These are phyloP conservation scores for Tilletiopsis washingtonensis DNA, from an alignment of 1,284 basidiomycete species.

Conservation along the genomic window DNA sequence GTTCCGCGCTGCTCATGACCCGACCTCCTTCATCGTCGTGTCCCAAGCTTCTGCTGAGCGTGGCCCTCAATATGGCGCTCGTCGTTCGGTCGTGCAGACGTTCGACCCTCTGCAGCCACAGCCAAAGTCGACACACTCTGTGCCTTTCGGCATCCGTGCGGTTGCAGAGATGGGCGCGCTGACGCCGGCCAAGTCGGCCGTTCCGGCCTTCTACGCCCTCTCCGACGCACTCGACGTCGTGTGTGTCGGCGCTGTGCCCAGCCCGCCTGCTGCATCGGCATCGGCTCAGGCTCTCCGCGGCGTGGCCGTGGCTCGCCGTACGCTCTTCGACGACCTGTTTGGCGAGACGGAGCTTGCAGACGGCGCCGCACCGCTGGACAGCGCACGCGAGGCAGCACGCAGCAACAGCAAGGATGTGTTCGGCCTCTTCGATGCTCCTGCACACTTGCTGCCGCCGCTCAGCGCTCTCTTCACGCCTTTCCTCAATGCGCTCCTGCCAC, in stretches of 20 bases:
- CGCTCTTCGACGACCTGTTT: slow-evolving; percentile 77
- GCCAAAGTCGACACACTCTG: background rate
- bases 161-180: background rate
- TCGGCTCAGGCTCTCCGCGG: slow-evolving; percentile 53
- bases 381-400: slow-evolving; percentile 6
- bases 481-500: slow-evolving; percentile 60
- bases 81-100: background rate
- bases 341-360: slow-evolving; percentile 53
- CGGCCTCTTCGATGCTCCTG: slow-evolving; percentile 62
- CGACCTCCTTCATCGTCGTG: background rate
- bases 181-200: slow-evolving; percentile 2
- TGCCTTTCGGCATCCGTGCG: slow-evolving; percentile 5
- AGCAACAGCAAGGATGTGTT: slow-evolving; percentile 26
- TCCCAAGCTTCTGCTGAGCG: too few species aligned
- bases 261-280: slow-evolving; percentile 3
- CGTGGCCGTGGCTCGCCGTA: slow-evolving; percentile 60
- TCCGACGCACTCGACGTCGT: slow-evolving; percentile 26
- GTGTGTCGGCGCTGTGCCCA: slow-evolving; percentile 8
- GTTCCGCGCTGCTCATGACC: background rate
- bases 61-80: background rate
- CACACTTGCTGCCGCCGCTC: slow-evolving; percentile 72
- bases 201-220: slow-evolving; percentile 22
- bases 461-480: slow-evolving; percentile 66
- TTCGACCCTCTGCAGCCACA: background rate
- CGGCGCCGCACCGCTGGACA: background rate